Base-by-base conservation (phyloP, 1,139 yeast species). In the Kodamaea arcana region DNA sequence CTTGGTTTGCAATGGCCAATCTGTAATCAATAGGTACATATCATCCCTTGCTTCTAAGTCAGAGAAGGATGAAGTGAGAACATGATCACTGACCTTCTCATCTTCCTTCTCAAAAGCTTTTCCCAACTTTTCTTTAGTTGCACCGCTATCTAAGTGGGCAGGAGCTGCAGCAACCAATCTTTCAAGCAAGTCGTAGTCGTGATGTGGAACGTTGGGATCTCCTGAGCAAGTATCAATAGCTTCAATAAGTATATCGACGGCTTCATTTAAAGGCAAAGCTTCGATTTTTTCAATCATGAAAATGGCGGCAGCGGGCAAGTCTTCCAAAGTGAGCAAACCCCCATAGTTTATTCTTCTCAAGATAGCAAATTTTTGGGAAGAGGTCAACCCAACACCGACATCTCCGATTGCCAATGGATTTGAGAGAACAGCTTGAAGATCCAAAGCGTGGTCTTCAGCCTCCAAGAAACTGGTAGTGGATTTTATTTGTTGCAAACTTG, bases 271-370 rank as follows among this genome's bases (percentile, higher is more conserved):
- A 2, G 50, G 15, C 31, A 55, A 34, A 12, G 31, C 33, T 27
- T 47, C 50, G 27, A 52, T 43, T 38, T 52, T 54, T 30, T 50
- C 51, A 36, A 54, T 43, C 52, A 54, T 46, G 34, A 47, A 52
- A 10, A 50, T 33, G 8, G 49, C 54, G 22, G 50, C 47, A n/a
- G 55, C 41, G 3, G 69, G 69, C 33, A 65, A 52, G 31, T 62
- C 57, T 5, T 58, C 62, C 36, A 57, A 47, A n/a, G 51, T 34
- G 1, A 44, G 32, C 41, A 59, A 57, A 22, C 58, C 56, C 24
- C 54, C 62, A 32, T 47, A 52, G 38, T 52, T 53, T 33, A 62
- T 48, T 34, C 64, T 49, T 32, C 41, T 51, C 40, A 62, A 52
- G 16, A 62, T 50, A 40, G 45, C 32, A 15, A 29, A 32, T 37